These are phyloP conservation scores for Hymenoscyphus scutula DNA, from an alignment of 2,329 filamentous ascomycete species.

Conservation along the genomic window DNA sequence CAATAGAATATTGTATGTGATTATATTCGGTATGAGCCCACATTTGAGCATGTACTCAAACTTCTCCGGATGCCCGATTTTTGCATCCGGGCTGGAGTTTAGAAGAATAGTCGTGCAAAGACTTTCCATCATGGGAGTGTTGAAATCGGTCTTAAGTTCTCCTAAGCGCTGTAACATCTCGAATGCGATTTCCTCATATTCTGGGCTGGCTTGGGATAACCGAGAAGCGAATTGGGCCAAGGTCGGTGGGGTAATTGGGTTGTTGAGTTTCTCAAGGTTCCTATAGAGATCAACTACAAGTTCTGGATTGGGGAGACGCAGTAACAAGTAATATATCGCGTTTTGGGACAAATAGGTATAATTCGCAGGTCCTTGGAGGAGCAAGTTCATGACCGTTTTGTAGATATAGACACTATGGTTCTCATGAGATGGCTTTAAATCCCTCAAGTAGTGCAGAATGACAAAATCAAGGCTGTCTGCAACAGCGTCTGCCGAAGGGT, in stretches of 20 bases:
- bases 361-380: conserved; percentile 15
- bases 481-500: conserved; percentile 24
- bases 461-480: conserved; percentile 29
- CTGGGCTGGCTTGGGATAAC: conserved; percentile 42
- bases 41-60: conserved; percentile 55
- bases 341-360: conserved; percentile 23
- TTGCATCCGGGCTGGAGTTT: conserved; percentile 36
- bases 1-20: conserved; percentile 66
- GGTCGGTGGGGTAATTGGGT: conserved; percentile 26
- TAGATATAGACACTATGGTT: conserved; percentile 11
- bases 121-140: conserved; percentile 47
- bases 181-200: conserved; percentile 44
- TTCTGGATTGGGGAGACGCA: conserved; percentile 14
- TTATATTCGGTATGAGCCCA: conserved; percentile 62
- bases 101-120: conserved; percentile 59
- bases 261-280: conserved; percentile 17
- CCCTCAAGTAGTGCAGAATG: conserved; percentile 20
- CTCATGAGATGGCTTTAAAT: conserved; percentile 5
- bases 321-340: conserved; percentile 26
- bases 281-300: conserved; percentile 25
- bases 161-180: conserved; percentile 43
- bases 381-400: conserved; percentile 6
- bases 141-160: conserved; percentile 43
- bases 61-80: conserved; percentile 49
- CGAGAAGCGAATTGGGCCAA: conserved; percentile 31